Base-by-base conservation (phyloP, 2,329 filamentous ascomycete genomes). In the Tolypocladium inflatum region DNA sequence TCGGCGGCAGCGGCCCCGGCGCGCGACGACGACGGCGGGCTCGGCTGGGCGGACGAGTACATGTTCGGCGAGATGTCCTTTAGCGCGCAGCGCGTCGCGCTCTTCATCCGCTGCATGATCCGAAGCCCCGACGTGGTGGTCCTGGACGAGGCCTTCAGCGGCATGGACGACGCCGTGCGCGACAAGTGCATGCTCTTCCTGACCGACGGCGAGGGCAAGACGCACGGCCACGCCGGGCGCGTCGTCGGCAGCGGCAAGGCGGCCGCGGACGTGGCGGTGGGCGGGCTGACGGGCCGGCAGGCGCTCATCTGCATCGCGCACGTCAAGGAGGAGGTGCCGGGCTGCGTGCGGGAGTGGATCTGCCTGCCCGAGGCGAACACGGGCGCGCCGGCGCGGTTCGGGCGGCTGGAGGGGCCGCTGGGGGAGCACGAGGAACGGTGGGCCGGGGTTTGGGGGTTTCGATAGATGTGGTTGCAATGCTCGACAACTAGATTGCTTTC, bases 261-360 rank as follows among this genome's bases (percentile, higher is more conserved):
- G 2, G 76, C 84, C 1, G 3, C 26, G 6, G 15, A 3, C 17
- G 2, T 4, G 1, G 77, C 73, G 26, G 73, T 93, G 5, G 68
- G 67, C 1, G 91, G 91, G 0, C 72, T 97, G 58, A 79, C 80
- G 2, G 76, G 84, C 0, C 72, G 83, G 26, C 93, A 97, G 73
- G 91, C 91, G 0, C 74, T 99, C 57, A 81, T 97, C n/a, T 91
- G 92, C 62, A 93, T 97, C 60, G 94, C 91, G 61, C 94, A 99
- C 74, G 80, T 93, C 60, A 86, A 86, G 61, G 91, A 96, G 66
- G 94, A 99, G 72, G 89, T 97, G 11, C 94, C 94, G 0, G 86
- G 87, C 55, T 87, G 86, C 63, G 82, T 97, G 30, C 77, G 90
- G 53, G 85, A 95, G 68, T 97, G 89, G 88, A 78, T 97, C 55